These are phyloP conservation scores for Ambrosia artemisiifolia DNA, from an alignment of 129 eudicot species.

Conservation along the genomic window DNA sequence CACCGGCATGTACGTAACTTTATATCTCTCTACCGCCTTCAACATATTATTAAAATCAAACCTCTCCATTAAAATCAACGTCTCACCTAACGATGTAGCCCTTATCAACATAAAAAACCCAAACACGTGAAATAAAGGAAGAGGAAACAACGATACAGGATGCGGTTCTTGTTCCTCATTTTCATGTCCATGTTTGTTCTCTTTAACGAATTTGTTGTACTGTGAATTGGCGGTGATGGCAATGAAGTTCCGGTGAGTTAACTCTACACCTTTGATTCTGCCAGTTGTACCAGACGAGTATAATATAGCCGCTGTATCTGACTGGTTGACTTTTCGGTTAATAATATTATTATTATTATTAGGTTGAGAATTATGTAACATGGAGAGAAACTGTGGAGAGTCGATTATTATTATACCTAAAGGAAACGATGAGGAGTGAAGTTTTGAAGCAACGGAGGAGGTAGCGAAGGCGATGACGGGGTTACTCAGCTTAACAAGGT, in stretches of 20 bases:
- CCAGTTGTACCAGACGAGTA: slow-evolving; percentile 97
- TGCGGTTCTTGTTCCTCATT: too few species aligned
- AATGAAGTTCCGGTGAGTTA: slow-evolving; percentile 68
- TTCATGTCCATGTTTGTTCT: too few species aligned
- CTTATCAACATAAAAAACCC: slow-evolving; percentile 79
- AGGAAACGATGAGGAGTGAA: slow-evolving; percentile 30
- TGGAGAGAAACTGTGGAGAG: slow-evolving; percentile 49
- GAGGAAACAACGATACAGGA: slow-evolving; percentile 54
- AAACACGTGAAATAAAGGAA: slow-evolving; percentile 88
- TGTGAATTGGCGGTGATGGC: slow-evolving; percentile 32
- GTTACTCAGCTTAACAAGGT: slow-evolving; percentile 42
- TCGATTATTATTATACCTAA: slow-evolving; percentile 45
- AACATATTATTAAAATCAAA: slow-evolving; percentile 78
- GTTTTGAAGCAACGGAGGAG: slow-evolving; percentile 35
- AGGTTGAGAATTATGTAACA: slow-evolving; percentile 27
- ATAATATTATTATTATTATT: background rate
- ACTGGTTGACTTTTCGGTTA: slow-evolving; percentile 30
- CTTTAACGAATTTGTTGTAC: background rate
- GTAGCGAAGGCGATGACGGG: slow-evolving; percentile 61
- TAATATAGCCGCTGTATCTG: slow-evolving; percentile 68
- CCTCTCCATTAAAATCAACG: slow-evolving; percentile 61
- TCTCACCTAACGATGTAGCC: slow-evolving; percentile 60
- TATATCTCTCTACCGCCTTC: slow-evolving; percentile 72
- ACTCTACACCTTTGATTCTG: slow-evolving; percentile 69
- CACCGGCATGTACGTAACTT: slow-evolving; percentile 77